Evolutionary conservation across 163 green algal genomes (phyloP), one percentile per base, ranked within the genome.

Genomic region (Scenedesmus sp.): DNA sequence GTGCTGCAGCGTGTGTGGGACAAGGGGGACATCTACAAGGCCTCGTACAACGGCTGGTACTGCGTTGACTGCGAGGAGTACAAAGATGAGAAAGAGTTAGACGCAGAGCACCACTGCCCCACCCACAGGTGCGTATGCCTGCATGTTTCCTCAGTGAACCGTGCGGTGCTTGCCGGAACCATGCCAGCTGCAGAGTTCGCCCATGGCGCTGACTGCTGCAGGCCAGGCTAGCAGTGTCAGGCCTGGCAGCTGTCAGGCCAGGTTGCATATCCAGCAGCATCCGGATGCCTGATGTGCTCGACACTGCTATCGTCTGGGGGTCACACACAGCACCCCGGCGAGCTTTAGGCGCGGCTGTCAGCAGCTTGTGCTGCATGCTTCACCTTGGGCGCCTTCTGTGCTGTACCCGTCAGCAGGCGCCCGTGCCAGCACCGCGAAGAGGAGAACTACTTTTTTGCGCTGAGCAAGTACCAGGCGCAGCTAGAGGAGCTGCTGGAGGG

Each of bases 11-110:
- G 94, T 0, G 96, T 99, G 37, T 97, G 93, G 95, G 93, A 96
- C 20, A 93, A 93, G 76, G 87, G 87, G 0, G 87, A 91, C 51
- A 91, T 92, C 49, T 92, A 92, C 68, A 92, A 92, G 68, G 88
- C 95, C 0, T 87, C 95, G 59, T 99, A 99, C 84, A 91, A 96
- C 93, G 98, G 94, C 76, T 96, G 93, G 81, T 99, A 99, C 95
- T 99, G 98, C 93, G 97, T 99, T 37, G 98, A 96, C 61, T 99
- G 98, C 92, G 98, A 99, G 92, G 97, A 99, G 94, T 99, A 99
- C 95, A 99, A 99, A 93, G 98, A 99, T 88, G 97, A 99, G 80
- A 96, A 96, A 53, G 97, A 99, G 83, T 96, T 99, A 93, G 95
- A 97, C 40, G 89, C 85, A 51, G 85, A 96, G 3, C 93, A 98